phyloP scores from a whole-genome alignment of 139 green algal species.

The Coelastrella sp. region DNA sequence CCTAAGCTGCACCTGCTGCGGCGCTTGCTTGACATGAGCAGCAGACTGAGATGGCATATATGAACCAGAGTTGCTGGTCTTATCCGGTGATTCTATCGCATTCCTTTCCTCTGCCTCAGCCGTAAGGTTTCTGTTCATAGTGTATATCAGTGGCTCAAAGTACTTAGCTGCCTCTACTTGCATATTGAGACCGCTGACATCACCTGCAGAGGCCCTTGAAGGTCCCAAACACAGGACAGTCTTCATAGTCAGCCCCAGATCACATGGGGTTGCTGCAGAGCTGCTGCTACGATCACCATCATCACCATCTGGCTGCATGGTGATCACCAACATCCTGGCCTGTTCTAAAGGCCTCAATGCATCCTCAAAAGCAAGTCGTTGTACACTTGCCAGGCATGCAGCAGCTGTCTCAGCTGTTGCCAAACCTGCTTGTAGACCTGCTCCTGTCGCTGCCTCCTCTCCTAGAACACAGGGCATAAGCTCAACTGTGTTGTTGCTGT shows the following conservation, averaged over 20 bases:
- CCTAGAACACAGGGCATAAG: not conserved
- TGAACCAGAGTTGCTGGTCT: not conserved
- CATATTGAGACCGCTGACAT: not conserved
- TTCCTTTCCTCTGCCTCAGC: not conserved
- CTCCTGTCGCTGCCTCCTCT: not conserved
- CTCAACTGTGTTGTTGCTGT: not conserved
- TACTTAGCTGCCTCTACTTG: not conserved
- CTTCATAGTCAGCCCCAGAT: not conserved
- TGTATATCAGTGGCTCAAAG: not conserved
- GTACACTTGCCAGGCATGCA: not conserved
- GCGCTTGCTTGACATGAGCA: not conserved
- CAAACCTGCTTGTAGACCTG: not conserved
- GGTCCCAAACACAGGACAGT: slow-evolving; percentile 36
- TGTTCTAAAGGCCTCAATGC: slow-evolving; percentile 20
- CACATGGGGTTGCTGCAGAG: slow-evolving; percentile 8
- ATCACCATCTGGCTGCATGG: not conserved
- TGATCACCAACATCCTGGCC: slow-evolving; percentile 36
- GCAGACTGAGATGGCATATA: not conserved
- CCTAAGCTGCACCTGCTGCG: not conserved
- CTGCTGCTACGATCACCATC: not conserved
- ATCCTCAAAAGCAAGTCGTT: slow-evolving; percentile 20
- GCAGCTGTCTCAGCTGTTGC: not conserved
- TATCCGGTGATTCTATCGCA: not conserved
- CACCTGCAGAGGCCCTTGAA: not conserved
- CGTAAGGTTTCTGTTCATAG: not conserved